These are phyloP conservation scores for Luffa acutangula DNA, from an alignment of 306 rosid genomes.

Conservation along the genomic window DNA sequence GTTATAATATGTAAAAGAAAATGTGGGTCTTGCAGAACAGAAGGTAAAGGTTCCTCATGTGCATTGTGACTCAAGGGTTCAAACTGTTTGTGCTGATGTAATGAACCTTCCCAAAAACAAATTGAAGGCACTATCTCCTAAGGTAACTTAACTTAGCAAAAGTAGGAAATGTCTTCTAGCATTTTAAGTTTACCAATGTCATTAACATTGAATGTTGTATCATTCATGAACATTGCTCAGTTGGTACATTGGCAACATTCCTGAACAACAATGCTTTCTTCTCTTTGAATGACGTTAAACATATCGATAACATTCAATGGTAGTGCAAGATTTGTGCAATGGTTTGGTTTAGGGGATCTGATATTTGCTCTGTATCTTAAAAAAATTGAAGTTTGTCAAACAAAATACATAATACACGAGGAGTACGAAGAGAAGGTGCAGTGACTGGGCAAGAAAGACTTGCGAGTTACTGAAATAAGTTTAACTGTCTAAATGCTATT, in stretches of 20 bases:
- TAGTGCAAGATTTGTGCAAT: not conserved
- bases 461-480: not conserved
- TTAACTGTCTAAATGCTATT: not conserved
- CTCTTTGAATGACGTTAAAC: not conserved
- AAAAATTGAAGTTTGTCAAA: not conserved
- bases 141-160: constrained; percentile 24
- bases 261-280: not conserved
- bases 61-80: constrained; percentile 75
- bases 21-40: constrained; percentile 49
- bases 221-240: not conserved
- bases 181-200: not conserved
- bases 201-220: not conserved
- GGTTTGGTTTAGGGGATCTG: not conserved
- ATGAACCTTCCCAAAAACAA: constrained; percentile 41
- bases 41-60: constrained; percentile 72
- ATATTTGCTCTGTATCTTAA: not conserved
- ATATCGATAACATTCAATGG: not conserved
- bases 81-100: constrained; percentile 64
- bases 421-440: not conserved
- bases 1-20: not conserved
- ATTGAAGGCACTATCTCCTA: constrained; percentile 47
- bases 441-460: not conserved
- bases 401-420: not conserved
- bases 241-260: not conserved
- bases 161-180: not conserved